These are phyloP conservation scores for Colletotrichum costaricense DNA, from an alignment of 2,329 filamentous ascomycete genomes.

Conservation along the genomic window DNA sequence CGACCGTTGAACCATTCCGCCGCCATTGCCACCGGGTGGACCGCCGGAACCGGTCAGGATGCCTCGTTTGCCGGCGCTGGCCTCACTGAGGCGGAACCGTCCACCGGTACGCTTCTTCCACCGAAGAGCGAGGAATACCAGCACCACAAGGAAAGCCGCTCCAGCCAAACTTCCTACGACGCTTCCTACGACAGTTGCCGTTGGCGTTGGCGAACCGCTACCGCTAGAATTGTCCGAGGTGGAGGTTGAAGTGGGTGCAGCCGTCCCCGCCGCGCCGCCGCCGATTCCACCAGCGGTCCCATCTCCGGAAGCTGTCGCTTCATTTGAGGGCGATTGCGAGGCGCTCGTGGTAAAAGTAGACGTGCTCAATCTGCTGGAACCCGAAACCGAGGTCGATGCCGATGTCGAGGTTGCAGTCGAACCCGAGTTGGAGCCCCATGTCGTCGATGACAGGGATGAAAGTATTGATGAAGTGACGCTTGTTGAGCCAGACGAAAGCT, in stretches of 20 bases:
- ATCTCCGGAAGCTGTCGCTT: constrained; percentile 10
- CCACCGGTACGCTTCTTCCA: constrained; percentile 65
- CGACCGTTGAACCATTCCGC: constrained; percentile 60
- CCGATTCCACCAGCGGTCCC: constrained; percentile 6
- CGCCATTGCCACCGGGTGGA: constrained; percentile 36
- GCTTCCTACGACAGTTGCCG: constrained; percentile 59
- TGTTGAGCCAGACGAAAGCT: constrained; percentile 24
- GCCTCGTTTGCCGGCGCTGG: constrained; percentile 46
- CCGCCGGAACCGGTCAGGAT: constrained; percentile 42
- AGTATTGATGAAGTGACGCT: constrained; percentile 26
- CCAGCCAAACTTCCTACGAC: constrained; percentile 70
- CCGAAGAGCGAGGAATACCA: constrained; percentile 64
- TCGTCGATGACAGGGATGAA: constrained; percentile 25
- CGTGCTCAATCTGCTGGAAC: background rate
- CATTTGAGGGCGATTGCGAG: background rate
- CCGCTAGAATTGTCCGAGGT: constrained; percentile 31
- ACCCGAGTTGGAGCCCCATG: background rate
- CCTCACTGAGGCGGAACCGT: constrained; percentile 56
- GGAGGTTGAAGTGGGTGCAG: constrained; percentile 37
- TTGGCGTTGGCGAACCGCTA: constrained; percentile 30
- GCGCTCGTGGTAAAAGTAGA: constrained; percentile 28
- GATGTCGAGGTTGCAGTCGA: background rate
- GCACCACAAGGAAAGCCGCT: constrained; percentile 64
- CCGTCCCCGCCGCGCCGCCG: constrained; percentile 8
- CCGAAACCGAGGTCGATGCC: background rate